Base-by-base conservation (phyloP, 1,139 yeast species). In the Geotrichum cucujoidarum region DNA sequence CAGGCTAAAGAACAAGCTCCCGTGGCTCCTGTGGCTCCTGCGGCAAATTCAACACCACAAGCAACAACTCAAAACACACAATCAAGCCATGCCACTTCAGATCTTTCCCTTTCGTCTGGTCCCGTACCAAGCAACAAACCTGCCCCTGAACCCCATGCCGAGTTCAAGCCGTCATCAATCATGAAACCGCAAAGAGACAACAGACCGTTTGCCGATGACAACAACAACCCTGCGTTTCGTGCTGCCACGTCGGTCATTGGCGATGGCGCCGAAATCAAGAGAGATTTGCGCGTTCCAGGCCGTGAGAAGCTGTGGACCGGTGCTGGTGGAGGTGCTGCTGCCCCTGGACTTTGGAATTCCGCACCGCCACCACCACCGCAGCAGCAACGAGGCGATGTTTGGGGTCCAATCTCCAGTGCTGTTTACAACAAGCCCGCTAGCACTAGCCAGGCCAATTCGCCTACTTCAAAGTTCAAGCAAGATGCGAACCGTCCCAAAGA, bases 181-280 rank as follows among this genome's bases (percentile, higher is more conserved):
- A 6, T 24, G 10, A 24, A 24, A 24, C n/a, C n/a, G n/a, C 27
- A 24, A 24, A 6, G 27, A 6, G 8, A 10, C 10, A 10, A 24
- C 10, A 10, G 27, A 24, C 27, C 27, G 3, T 35, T 35, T 20
- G 6, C 29, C 8, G 38, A 35, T 10, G 38, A 20, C 3, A 37
- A n/a, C n/a, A 32, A 41, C 39, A 41, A 37, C 17, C 36, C 40
- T 11, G 40, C 43, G 20, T 44, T 30, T 30, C 43, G 35, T 6
- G 43, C 43, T 1, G 43, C 25, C 6, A 39, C 24, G 14, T 39
- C 43, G 17, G 43, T 39, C 11, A 31, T 39, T 30, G 40, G 40
- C 16, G 40, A 37, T 14, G 20, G 18, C 14, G 34, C 24, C 21
- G 17, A 29, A 18, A 39, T 24, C 10, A 20, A 24, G 13, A 20